Conservation (phyloP, 139 green algal species). For the Chlamydomonas sp. region DNA sequence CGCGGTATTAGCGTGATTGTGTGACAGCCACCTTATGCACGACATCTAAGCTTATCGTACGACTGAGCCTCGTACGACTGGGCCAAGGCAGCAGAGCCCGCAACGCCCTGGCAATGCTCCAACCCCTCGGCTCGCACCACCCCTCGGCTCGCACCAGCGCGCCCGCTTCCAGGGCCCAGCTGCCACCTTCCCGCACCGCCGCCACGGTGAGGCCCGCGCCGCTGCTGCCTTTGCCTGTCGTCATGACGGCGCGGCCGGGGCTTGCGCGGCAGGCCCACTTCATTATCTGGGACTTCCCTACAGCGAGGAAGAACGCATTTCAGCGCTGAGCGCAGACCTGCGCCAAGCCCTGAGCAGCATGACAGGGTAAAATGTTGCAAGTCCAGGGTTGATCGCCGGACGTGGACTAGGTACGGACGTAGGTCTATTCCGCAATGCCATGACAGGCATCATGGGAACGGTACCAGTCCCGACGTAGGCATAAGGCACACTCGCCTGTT, state of each 20-base stretch:
- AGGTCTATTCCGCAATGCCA: too few species aligned
- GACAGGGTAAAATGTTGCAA: too few species aligned
- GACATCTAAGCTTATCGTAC: too few species aligned
- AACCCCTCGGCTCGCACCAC: slow-evolving; percentile 37
- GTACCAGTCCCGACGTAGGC: too few species aligned
- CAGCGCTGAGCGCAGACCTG: neutral
- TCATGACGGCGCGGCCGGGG: slow-evolving; percentile 74
- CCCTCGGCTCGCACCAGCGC: slow-evolving; percentile 55
- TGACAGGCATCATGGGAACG: too few species aligned
- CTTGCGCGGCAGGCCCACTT: slow-evolving; percentile 76
- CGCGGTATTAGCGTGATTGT: too few species aligned
- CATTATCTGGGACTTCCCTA: slow-evolving; percentile 82
- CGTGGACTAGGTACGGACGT: too few species aligned
- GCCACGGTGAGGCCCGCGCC: slow-evolving; percentile 85
- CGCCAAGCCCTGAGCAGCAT: neutral
- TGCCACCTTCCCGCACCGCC: slow-evolving; percentile 78
- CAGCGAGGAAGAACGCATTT: neutral
- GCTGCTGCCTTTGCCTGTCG: slow-evolving; percentile 76
- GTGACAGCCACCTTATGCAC: too few species aligned
- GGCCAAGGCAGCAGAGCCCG: too few species aligned
- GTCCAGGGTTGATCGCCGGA: too few species aligned
- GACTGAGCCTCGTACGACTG: too few species aligned
- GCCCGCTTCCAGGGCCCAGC: slow-evolving; percentile 92
- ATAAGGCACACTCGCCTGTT: slow-evolving; percentile 51
- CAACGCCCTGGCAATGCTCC: too few species aligned